These are phyloP conservation scores for Mycena olivaceomarginata DNA, from an alignment of 768 basidiomycete genomes.

Conservation along the genomic window DNA sequence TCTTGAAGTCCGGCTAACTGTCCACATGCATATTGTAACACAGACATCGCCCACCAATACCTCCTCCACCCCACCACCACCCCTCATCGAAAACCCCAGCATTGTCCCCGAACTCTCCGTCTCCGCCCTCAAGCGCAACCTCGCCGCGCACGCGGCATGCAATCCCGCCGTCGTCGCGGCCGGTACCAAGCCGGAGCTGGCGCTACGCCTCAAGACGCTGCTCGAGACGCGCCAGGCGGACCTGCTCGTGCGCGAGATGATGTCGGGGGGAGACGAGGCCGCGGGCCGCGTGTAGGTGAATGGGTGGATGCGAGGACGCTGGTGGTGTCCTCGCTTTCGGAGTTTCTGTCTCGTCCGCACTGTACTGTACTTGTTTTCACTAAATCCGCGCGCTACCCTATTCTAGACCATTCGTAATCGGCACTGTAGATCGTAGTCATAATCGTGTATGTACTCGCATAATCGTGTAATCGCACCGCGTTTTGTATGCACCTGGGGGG, in stretches of 20 bases:
- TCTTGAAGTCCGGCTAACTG: background rate
- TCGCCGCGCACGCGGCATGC: conserved; percentile 70
- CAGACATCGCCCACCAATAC: conserved; percentile 71
- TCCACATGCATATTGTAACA: background rate
- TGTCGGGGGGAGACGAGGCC: conserved; percentile 47
- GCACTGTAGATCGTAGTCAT: too few species aligned
- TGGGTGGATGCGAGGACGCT: background rate
- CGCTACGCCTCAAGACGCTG: conserved; percentile 64
- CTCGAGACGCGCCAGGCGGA: conserved; percentile 70
- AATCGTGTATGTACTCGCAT: too few species aligned
- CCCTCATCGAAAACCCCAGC: conserved; percentile 67
- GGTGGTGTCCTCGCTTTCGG: too few species aligned
- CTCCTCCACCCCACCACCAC: conserved; percentile 67
- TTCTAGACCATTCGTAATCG: background rate
- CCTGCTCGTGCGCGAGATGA: conserved; percentile 68
- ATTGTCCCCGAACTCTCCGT: conserved; percentile 64
- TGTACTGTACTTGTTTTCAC: conserved; percentile 12
- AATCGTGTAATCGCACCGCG: conserved; percentile 9
- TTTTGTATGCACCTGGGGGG: background rate
- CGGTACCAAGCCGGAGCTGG: conserved; percentile 72
- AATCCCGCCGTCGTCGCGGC: conserved; percentile 66
- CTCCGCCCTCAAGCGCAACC: conserved; percentile 72
- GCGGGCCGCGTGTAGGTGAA: background rate
- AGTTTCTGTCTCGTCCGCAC: background rate
- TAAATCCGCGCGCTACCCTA: conserved; percentile 10